phyloP scores from a whole-genome alignment of 257 asterid species.

The Craterostigma plantagineum region DNA sequence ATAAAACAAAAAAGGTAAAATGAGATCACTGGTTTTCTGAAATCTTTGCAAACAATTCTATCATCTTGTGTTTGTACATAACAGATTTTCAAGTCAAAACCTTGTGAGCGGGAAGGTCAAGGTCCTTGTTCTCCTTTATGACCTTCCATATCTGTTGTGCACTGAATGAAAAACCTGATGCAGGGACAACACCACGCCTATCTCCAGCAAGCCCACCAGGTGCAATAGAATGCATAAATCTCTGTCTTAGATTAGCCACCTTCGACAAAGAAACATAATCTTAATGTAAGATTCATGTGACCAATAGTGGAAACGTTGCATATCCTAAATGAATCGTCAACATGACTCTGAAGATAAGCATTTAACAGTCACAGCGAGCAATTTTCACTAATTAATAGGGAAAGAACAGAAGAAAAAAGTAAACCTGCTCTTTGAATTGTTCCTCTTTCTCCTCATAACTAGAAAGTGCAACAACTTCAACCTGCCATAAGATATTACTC shows the following conservation, averaged over 20 bases:
- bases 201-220: constrained; percentile 99
- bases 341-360: no score
- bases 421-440: constrained; percentile 85
- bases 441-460: constrained; percentile 95
- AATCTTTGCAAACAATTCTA: constrained; percentile 3
- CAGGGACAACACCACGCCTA: constrained; percentile 97
- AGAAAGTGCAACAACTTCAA: constrained; percentile 81
- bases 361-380: no score
- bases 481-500: constrained; percentile 28
- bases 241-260: constrained; percentile 80
- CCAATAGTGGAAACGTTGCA: not conserved
- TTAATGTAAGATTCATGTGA: constrained; percentile 8
- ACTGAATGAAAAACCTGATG: constrained; percentile 92
- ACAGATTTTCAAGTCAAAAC: constrained; percentile 15
- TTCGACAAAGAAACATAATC: constrained; percentile 7
- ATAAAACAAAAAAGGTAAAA: not conserved
- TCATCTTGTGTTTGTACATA: not conserved
- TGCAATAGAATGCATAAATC: constrained; percentile 85
- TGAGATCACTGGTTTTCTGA: constrained; percentile 6
- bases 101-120: constrained; percentile 97
- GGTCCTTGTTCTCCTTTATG: constrained; percentile 96
- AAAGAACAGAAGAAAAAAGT: constrained; percentile 1
- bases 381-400: no score
- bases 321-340: not conserved
- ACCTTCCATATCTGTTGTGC: constrained; percentile 88